Evolutionary conservation across 2,329 filamentous ascomycete genomes (phyloP).

Genomic region (Teratosphaeria epicoccoides): DNA sequence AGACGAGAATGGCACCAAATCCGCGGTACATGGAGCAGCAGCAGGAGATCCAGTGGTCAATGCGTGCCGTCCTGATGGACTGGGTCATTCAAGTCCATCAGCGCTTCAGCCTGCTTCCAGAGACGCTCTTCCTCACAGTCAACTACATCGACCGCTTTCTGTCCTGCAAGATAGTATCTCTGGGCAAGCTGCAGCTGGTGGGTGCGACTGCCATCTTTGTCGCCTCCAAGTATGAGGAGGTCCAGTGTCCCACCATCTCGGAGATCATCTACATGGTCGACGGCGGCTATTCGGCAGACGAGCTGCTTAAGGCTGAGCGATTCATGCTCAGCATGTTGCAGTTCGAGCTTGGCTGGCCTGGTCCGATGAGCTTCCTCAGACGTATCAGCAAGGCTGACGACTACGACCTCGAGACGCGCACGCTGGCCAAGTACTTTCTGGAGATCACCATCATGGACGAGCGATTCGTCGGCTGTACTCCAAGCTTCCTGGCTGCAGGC

Average conservation of each 20-base stretch:
- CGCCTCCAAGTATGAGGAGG: constrained; percentile 96
- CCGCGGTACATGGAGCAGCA: constrained; percentile 95
- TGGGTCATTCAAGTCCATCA: constrained; percentile 95
- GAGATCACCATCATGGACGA: constrained; percentile 97
- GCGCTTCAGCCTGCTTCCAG: constrained; percentile 80
- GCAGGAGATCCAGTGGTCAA: constrained; percentile 97
- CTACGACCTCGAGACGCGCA: constrained; percentile 90
- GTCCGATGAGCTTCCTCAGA: constrained; percentile 94
- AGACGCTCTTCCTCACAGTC: constrained; percentile 87
- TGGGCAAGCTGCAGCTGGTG: constrained; percentile 90
- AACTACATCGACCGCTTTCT: constrained; percentile 98
- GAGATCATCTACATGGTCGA: constrained; percentile 99
- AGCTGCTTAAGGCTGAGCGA: constrained; percentile 92
- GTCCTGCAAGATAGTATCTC: constrained; percentile 84
- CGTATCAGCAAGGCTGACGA: constrained; percentile 97
- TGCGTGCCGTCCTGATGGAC: constrained; percentile 94
- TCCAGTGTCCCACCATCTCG: constrained; percentile 87
- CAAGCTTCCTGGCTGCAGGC: constrained; percentile 82
- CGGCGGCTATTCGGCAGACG: constrained; percentile 73
- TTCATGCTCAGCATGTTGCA: constrained; percentile 97
- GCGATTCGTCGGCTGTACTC: constrained; percentile 81
- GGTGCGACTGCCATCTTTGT: constrained; percentile 93
- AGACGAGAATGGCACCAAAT: constrained; percentile 79
- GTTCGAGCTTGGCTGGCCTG: constrained; percentile 96
- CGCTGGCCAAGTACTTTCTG: constrained; percentile 93